phyloP scores from a whole-genome alignment of 352 stramenopile genomes.

The Pythium oligandrum region DNA sequence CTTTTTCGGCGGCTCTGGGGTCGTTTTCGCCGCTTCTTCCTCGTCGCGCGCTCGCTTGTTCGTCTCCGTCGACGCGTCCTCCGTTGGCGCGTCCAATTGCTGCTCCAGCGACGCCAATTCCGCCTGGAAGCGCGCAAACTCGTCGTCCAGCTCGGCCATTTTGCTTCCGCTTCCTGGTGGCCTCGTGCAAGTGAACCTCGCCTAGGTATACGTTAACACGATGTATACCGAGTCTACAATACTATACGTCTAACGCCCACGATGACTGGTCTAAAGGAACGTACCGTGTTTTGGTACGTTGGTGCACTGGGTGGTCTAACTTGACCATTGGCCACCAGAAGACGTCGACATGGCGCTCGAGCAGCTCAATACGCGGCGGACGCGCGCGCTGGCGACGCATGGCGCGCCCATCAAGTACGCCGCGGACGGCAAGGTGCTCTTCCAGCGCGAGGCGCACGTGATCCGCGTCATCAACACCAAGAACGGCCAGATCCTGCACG shows the following conservation, averaged over 20 bases:
- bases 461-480: slow-evolving; percentile 65
- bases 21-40: slow-evolving; percentile 4
- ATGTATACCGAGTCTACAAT: too few relatives aligned
- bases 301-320: neutral
- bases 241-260: too few relatives aligned
- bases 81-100: slow-evolving; percentile 8
- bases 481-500: slow-evolving; percentile 71
- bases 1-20: slow-evolving; percentile 28
- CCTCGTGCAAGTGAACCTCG: too few relatives aligned
- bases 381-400: neutral
- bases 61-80: neutral
- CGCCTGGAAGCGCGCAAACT: slow-evolving; percentile 79
- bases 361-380: slow-evolving; percentile 27
- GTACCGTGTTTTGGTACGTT: slow-evolving; percentile 15
- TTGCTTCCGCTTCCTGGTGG: slow-evolving; percentile 1
- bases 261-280: neutral
- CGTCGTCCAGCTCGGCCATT: slow-evolving; percentile 71
- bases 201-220: too few relatives aligned
- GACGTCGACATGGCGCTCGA: slow-evolving; percentile 13
- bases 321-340: neutral
- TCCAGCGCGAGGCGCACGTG: slow-evolving; percentile 72
- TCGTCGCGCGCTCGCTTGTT: slow-evolving; percentile 34
- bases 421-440: slow-evolving; percentile 63
- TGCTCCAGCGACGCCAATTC: slow-evolving; percentile 77
- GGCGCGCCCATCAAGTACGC: slow-evolving; percentile 52